Base-by-base conservation (phyloP, 2,329 filamentous ascomycete species). In the Dothistroma pini region DNA sequence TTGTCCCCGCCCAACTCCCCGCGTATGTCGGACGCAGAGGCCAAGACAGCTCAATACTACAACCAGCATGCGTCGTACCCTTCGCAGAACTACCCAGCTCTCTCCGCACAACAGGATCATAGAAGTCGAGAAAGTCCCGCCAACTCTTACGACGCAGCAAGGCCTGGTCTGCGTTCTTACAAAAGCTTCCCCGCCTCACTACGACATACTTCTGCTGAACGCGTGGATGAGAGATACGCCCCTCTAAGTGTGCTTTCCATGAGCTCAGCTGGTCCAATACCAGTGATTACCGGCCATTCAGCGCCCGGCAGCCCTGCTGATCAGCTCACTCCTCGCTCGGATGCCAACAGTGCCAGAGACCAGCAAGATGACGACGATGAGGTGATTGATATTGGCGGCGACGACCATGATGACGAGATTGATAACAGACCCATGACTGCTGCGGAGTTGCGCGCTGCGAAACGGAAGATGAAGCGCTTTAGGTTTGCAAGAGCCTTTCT, bases 381-480 rank as follows among this genome's bases (percentile, higher is more conserved):
- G 22, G 75, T 78, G 22, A 64, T 64, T 22, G 78, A 76, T 41
- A 71, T 73, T 19, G 75, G 74, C n/a, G 68, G 67, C 32, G 68
- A 68, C 54, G 70, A 68, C 38, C 62, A 69, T 22, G 68, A 69
- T 11, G 72, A 72, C 11, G 68, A 71, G 34, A 57, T 52, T 19
- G 69, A 70, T 12, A 68, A 66, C 60, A 62, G 64, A 29, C 68
- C 63, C 9, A 76, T 80, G 72, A 79, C 79, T 9, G 78, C 79
- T 22, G 78, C 78, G 25, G 79, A 81, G 63, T 71, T 80, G 22
- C 74, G 79, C 35, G 78, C 78, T 9, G 78, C 79, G 58, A 81
- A 81, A 70, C 76, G 80, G 55, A 82, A 80, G 72, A 83, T 83
- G 89, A 93, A 93, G 80, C 83, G 90, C 60, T 93, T 93, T 73